Base-by-base conservation (phyloP, 176 grass and related monocot species). In the Avena atlantica region DNA sequence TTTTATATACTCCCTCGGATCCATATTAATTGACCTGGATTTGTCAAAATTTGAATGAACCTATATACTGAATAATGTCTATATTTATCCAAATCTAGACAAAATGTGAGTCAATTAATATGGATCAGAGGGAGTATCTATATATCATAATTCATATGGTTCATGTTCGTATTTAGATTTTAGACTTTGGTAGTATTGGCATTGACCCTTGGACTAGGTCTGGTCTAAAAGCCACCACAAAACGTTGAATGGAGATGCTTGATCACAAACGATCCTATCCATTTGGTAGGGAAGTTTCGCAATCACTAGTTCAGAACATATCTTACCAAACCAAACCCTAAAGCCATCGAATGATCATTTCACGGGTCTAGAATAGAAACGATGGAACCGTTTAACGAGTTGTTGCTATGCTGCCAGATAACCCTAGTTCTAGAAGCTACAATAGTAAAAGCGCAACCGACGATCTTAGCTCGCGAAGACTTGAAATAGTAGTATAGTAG, bases 191-290 rank as follows among this genome's bases (percentile, higher is more conserved):
- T 71, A 53, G 50, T 53, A 71, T 6, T 58, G 21, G 49, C 13
- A 37, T 45, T 83, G 81, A 73, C 52, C 1, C 34, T 45, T 56
- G 16, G 62, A 70, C 12, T 23, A 0, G 7, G 49, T 69, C 80
- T 42, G 27, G 64, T 81, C 49, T 52, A 66, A 58, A 58, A 25
- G 36, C 81, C 73, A 84, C 85, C 84, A 87, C 66, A 67, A 8
- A 78, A 79, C 5, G 13, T 79, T 74, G 80, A 87, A 79, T 9
- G 82, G 21, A 67, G 23, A 64, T 37, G 12, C 11, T 40, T 71
- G 74, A 29, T 57, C 58, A 87, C 89, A 80, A 50, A 84, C 1
- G 59, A 84, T 87, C 85, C 36, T 79, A 84, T 87, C 74, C 75
- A 50, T 58, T 64, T 80, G 45, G 44, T 83, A 13, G 36, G 68